Conservation (phyloP, 164 flowering plant genomes). For the Kalanchoe fedtschenkoi region DNA sequence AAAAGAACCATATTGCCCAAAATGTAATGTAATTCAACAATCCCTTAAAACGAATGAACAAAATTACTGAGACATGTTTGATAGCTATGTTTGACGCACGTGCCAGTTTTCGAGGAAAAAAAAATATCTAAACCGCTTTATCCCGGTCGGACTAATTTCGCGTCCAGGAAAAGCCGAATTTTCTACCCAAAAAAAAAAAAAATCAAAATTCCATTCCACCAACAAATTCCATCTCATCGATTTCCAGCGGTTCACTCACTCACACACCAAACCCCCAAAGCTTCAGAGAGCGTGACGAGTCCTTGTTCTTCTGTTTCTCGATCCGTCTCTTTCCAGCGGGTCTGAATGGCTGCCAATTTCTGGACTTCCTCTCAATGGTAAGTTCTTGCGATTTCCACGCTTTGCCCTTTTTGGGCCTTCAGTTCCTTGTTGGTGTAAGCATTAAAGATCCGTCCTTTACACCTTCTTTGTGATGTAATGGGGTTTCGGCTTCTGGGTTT, state of each 20-base stretch:
- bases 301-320: too few species aligned
- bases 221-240: neutral
- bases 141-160: neutral
- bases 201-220: too few species aligned
- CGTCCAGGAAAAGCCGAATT: neutral
- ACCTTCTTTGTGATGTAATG: too few species aligned
- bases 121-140: neutral
- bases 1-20: too few species aligned
- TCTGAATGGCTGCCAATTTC: slow-evolving; percentile 78
- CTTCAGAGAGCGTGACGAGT: neutral
- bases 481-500: neutral
- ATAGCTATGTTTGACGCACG: neutral
- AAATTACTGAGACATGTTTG: neutral
- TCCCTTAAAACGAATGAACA: neutral
- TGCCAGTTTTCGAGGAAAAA: neutral
- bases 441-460: slow-evolving; percentile 2
- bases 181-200: neutral
- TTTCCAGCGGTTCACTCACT: neutral
- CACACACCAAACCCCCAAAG: neutral
- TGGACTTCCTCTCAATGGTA: slow-evolving; percentile 87
- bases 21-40: neutral
- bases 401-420: neutral
- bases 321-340: neutral
- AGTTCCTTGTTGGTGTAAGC: neutral
- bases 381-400: slow-evolving; percentile 5